Conservation (phyloP, 768 basidiomycete genomes). For the Russula brevipes region DNA sequence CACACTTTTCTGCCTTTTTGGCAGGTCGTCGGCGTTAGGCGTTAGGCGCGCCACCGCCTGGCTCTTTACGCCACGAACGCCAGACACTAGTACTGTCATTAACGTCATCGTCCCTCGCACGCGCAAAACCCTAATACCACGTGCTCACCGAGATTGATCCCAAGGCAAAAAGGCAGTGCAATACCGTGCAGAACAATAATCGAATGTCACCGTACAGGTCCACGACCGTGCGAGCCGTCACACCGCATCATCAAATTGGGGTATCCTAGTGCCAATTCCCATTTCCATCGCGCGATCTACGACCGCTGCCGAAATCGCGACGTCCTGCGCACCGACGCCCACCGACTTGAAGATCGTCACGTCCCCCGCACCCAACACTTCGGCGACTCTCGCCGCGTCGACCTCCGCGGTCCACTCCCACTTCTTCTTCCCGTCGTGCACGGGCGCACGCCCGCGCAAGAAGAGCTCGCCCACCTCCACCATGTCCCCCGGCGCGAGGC, state of each 20-base stretch:
- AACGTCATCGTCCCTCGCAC: too few species aligned
- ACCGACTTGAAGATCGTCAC: constrained; percentile 87
- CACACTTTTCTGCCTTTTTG: too few species aligned
- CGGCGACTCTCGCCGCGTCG: constrained; percentile 15
- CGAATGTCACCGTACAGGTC: background rate
- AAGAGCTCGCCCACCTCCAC: constrained; percentile 70
- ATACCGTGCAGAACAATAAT: too few species aligned
- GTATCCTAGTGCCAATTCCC: constrained; percentile 47
- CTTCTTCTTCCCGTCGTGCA: background rate
- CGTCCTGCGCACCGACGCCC: constrained; percentile 83
- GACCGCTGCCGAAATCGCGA: constrained; percentile 69
- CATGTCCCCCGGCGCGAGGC: constrained; percentile 37
- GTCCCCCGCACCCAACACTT: constrained; percentile 26
- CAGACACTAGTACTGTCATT: too few species aligned
- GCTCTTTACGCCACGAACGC: too few species aligned
- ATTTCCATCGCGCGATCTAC: constrained; percentile 54
- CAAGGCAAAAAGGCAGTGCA: too few species aligned
- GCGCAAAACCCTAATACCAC: too few species aligned
- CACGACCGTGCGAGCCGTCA: background rate
- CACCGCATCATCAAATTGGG: constrained; percentile 8
- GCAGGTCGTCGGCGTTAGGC: too few species aligned
- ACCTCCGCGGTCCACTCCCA: constrained; percentile 18
- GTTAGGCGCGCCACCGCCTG: too few species aligned
- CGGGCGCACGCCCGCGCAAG: constrained; percentile 28
- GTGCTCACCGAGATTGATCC: too few species aligned